These are phyloP conservation scores for Phaseolus coccineus DNA, from an alignment of 331 rosid genomes.

Conservation along the genomic window DNA sequence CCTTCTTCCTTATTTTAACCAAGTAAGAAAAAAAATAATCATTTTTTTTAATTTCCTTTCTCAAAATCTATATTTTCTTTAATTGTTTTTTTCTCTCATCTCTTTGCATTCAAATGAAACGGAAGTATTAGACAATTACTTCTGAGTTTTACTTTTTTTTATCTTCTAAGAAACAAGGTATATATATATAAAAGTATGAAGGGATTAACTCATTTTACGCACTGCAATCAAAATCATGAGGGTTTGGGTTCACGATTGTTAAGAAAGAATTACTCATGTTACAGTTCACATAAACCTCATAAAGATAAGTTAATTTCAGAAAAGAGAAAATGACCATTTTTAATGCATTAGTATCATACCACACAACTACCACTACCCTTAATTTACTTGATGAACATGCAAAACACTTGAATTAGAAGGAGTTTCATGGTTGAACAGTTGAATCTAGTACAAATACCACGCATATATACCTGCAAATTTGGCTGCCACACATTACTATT, in stretches of 20 bases:
- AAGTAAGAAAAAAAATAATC: neutral
- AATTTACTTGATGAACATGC: neutral
- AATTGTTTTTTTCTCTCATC: neutral
- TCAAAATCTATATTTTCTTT: neutral
- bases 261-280: no score
- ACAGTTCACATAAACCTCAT: no score
- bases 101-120: neutral
- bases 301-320: neutral
- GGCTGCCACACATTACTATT: neutral
- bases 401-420: neutral
- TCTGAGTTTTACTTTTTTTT: neutral
- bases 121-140: neutral
- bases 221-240: no score
- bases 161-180: neutral
- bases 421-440: conserved; percentile 1
- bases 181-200: no score
- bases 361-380: neutral
- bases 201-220: no score
- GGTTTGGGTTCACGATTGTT: no score
- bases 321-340: neutral
- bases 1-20: neutral
- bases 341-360: neutral
- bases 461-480: no score
- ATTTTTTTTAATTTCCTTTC: neutral
- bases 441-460: neutral